These are phyloP conservation scores for Cicer yamashitae DNA, from an alignment of 306 rosid species.

Conservation along the genomic window DNA sequence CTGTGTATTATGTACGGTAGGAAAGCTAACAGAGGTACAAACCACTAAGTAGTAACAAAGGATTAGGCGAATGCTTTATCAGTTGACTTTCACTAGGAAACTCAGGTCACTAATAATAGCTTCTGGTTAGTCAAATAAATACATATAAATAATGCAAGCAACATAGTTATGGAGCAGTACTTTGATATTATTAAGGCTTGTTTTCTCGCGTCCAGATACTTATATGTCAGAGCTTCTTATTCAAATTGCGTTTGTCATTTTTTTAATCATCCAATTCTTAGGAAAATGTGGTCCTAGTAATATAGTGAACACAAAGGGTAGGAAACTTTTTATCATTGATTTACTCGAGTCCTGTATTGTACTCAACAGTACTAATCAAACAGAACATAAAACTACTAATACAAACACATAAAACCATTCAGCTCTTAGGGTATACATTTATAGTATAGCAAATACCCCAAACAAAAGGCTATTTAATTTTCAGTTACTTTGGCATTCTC, in stretches of 20 bases:
- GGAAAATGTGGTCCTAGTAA: too few species aligned
- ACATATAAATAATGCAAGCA: background rate
- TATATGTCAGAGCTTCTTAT: too few species aligned
- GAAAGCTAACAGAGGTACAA: too few species aligned
- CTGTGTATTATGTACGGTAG: too few species aligned
- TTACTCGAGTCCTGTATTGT: conserved; percentile 31
- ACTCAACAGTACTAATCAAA: conserved; percentile 42
- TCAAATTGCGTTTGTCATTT: too few species aligned
- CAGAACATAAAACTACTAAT: conserved; percentile 43
- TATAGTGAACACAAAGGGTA: background rate
- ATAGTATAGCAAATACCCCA: conserved; percentile 29
- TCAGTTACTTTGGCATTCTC: conserved; percentile 53
- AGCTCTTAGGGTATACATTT: conserved; percentile 42
- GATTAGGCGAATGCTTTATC: background rate
- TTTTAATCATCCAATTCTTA: too few species aligned
- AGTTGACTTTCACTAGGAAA: background rate
- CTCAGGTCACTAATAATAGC: background rate
- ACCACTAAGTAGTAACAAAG: background rate
- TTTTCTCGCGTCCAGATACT: too few species aligned
- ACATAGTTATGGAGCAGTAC: background rate
- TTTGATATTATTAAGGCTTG: too few species aligned
- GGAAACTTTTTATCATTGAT: conserved; percentile 40
- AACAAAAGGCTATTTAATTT: conserved; percentile 39
- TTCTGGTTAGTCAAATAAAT: background rate
- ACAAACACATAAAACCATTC: conserved; percentile 33